These are phyloP conservation scores for Volvox africanus DNA, from an alignment of 139 green algal species.

Conservation along the genomic window DNA sequence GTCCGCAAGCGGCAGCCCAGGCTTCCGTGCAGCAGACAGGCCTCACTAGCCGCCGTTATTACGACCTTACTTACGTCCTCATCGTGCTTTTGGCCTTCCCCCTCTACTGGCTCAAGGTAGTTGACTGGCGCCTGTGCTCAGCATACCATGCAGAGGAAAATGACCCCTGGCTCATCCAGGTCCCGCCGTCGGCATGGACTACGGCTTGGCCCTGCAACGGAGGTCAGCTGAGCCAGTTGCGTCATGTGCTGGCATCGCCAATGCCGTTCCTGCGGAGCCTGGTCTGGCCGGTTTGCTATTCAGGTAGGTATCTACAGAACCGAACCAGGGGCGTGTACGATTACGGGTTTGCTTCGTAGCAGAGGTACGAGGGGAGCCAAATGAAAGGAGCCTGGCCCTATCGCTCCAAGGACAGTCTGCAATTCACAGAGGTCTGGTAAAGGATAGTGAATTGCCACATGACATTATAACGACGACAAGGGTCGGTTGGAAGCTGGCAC, in stretches of 20 bases:
- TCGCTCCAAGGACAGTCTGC: too few relatives aligned
- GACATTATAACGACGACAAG: too few relatives aligned
- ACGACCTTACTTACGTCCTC: background rate
- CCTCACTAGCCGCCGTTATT: background rate
- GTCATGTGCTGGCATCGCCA: background rate
- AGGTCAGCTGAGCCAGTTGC: background rate
- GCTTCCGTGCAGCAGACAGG: background rate
- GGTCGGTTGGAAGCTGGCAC: too few relatives aligned
- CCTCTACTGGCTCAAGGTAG: slow-evolving; percentile 13
- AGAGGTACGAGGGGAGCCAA: too few relatives aligned
- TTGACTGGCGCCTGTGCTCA: slow-evolving; percentile 16
- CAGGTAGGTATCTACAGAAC: background rate
- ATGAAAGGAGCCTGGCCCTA: too few relatives aligned
- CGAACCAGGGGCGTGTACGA: too few relatives aligned
- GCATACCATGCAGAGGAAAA: background rate
- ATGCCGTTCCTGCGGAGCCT: slow-evolving; percentile 17
- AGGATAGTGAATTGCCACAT: too few relatives aligned
- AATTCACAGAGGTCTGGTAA: too few relatives aligned
- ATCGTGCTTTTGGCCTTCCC: background rate
- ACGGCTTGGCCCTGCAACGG: background rate
- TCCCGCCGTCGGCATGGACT: background rate
- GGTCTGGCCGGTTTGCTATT: background rate
- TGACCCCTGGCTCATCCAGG: background rate
- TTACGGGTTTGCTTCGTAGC: too few relatives aligned
- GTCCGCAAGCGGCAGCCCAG: too few relatives aligned